A percentile compares a stretch with the other conserved stretches of the same genome.
These are phyloP conservation scores for Kodamaea fungicola DNA, from an alignment of 1,139 yeast species.

Conservation along the genomic window DNA sequence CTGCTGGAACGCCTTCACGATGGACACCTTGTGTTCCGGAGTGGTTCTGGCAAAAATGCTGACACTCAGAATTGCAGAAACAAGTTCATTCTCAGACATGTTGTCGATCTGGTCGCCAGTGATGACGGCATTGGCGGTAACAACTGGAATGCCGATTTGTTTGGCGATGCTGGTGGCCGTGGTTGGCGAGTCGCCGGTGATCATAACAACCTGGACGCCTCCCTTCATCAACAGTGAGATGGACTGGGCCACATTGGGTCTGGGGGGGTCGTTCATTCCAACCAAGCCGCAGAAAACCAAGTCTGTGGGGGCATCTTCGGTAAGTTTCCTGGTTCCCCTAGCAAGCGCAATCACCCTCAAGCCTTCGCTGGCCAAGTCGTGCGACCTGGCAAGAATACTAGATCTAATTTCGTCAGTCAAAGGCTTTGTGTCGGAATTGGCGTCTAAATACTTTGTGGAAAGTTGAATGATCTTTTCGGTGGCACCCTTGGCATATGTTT, in stretches of 20 bases:
- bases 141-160: constrained; percentile 87
- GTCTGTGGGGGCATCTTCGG: constrained; percentile 45
- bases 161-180: constrained; percentile 91
- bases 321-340: constrained; percentile 34
- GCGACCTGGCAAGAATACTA: constrained; percentile 53
- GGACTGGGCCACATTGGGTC: constrained; percentile 74
- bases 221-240: constrained; percentile 76
- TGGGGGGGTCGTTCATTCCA: constrained; percentile 97
- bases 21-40: constrained; percentile 91
- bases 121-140: constrained; percentile 63
- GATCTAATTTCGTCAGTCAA: constrained; percentile 49
- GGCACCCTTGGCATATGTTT: constrained; percentile 84
- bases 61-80: constrained; percentile 74
- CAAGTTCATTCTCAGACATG: constrained; percentile 65
- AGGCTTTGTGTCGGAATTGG: constrained; percentile 51
- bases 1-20: constrained; percentile 85
- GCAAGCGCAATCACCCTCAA: constrained; percentile 85
- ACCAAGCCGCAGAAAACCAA: constrained; percentile 77
- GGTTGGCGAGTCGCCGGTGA: constrained; percentile 92
- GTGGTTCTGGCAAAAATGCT: constrained; percentile 95
- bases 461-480: constrained; percentile 66
- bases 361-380: constrained; percentile 73
- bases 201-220: constrained; percentile 95
- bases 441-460: constrained; percentile 58
- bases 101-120: constrained; percentile 80